These are phyloP conservation scores for Hamamelis virginiana DNA, from an alignment of 164 flowering plant species.

Conservation along the genomic window DNA sequence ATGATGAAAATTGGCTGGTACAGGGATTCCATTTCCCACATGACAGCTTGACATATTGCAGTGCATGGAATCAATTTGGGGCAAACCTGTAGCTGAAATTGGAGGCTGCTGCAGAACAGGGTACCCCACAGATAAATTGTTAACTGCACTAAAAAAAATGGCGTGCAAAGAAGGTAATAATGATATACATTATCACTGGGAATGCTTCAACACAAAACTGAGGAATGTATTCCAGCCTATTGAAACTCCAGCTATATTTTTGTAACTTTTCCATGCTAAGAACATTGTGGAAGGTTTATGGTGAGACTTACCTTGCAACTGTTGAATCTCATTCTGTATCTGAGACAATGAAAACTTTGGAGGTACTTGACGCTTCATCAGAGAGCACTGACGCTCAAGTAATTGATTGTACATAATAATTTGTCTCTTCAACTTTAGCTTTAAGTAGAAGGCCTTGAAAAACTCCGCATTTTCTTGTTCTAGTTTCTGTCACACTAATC, in stretches of 20 bases:
- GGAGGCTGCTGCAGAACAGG: constrained; percentile 85
- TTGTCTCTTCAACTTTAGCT: constrained; percentile 90
- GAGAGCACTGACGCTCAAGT: constrained; percentile 85
- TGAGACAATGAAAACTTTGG: constrained; percentile 81
- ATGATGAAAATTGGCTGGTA: constrained; percentile 75
- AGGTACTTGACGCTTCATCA: constrained; percentile 71
- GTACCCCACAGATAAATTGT: constrained; percentile 92
- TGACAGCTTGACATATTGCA: constrained; percentile 80
- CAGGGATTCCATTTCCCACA: constrained; percentile 96
- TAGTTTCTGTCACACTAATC: constrained; percentile 93
- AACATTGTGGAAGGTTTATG: not conserved
- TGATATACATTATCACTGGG: not conserved
- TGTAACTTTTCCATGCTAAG: not conserved
- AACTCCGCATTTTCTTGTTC: constrained; percentile 98
- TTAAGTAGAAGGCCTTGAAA: constrained; percentile 89
- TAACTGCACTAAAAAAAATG: constrained; percentile 77
- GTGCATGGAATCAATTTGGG: constrained; percentile 82
- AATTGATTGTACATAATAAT: constrained; percentile 83
- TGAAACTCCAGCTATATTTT: not conserved
- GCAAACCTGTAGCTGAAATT: constrained; percentile 75
- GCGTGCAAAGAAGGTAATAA: no score
- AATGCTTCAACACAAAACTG: not conserved
- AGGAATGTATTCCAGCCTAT: not conserved
- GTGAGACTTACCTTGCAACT: constrained; percentile 71
- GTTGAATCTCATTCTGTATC: constrained; percentile 95